phyloP scores from a whole-genome alignment of 139 green algal genomes.

The Closterium sp. region DNA sequence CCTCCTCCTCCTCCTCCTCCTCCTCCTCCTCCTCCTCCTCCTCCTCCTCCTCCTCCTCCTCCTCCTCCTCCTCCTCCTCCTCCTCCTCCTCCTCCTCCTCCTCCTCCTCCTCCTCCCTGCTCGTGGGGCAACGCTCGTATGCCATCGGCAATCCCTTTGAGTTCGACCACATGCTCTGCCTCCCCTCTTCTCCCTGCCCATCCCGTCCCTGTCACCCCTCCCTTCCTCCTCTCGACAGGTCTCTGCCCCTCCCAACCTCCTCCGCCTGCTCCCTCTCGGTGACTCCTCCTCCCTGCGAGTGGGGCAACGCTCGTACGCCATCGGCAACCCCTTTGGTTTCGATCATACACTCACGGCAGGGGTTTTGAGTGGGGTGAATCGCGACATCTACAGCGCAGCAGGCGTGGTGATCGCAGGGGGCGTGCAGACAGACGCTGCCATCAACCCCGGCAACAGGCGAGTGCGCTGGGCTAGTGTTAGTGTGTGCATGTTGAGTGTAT shows the following conservation, averaged over 20 bases:
- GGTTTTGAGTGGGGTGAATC: constrained; percentile 57
- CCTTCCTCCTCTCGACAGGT: too few species aligned
- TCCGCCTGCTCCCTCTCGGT: constrained; percentile 5
- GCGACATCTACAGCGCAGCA: constrained; percentile 64
- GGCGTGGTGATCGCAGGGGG: constrained; percentile 75
- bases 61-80: constrained; percentile 43
- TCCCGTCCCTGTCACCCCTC: too few species aligned
- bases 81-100: not conserved
- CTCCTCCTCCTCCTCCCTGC: constrained; percentile 13
- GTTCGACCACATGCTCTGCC: constrained; percentile 57
- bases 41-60: too few species aligned
- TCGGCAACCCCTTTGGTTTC: constrained; percentile 65
- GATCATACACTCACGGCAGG: constrained; percentile 66
- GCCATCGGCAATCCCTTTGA: constrained; percentile 66
- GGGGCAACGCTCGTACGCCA: constrained; percentile 55
- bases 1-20: not conserved
- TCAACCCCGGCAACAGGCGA: constrained; percentile 63
- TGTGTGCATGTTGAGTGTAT: too few species aligned
- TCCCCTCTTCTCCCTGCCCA: too few species aligned
- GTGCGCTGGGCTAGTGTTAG: not conserved
- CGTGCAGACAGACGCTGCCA: constrained; percentile 65
- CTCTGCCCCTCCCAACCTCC: too few species aligned
- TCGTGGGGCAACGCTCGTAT: constrained; percentile 54
- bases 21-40: too few species aligned
- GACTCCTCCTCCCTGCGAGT: constrained; percentile 36